Percentiles rank a stretch among this genome's conserved stretches.
These are phyloP conservation scores for Chiua virens DNA, from an alignment of 768 basidiomycete species.

Conservation along the genomic window DNA sequence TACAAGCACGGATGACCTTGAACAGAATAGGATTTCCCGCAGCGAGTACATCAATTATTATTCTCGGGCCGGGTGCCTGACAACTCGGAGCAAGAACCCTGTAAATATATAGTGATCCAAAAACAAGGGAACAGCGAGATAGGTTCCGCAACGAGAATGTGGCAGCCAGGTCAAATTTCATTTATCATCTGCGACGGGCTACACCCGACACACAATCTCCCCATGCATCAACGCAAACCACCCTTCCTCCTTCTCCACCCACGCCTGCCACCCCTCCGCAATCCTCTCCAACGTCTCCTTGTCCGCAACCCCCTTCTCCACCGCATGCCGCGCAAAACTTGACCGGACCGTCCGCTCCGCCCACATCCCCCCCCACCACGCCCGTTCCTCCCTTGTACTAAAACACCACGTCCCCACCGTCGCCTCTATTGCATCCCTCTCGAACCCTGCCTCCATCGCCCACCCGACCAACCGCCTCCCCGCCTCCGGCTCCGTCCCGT, in stretches of 20 bases:
- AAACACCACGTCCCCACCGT: conserved; percentile 38
- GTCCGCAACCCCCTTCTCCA: conserved; percentile 26
- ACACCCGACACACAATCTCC: too few relatives aligned
- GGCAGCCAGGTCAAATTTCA: too few relatives aligned
- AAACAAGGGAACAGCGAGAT: too few relatives aligned
- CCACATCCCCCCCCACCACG: conserved; percentile 41
- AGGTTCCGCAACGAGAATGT: too few relatives aligned
- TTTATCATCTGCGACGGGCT: too few relatives aligned
- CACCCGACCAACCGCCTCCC: conserved; percentile 39
- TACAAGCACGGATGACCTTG: too few relatives aligned
- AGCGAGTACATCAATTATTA: too few relatives aligned
- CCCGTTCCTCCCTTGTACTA: conserved; percentile 35
- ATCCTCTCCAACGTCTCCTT: conserved; percentile 24
- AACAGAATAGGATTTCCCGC: too few relatives aligned
- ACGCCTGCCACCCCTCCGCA: conserved; percentile 26
- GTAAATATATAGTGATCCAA: too few relatives aligned
- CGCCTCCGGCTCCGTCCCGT: conserved; percentile 40
- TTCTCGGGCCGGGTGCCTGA: too few relatives aligned
- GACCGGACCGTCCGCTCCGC: conserved; percentile 38
- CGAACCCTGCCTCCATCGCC: conserved; percentile 39
- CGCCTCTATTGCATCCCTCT: conserved; percentile 24
- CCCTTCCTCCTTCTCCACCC: conserved; percentile 33
- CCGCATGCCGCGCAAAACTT: conserved; percentile 31
- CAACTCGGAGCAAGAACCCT: too few relatives aligned
- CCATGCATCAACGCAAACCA: conserved; percentile 36